Percentiles rank a stretch among this genome's conserved stretches.
phyloP scores from a whole-genome alignment of 2,329 filamentous ascomycete species.

The Colletotrichum theobromicola region DNA sequence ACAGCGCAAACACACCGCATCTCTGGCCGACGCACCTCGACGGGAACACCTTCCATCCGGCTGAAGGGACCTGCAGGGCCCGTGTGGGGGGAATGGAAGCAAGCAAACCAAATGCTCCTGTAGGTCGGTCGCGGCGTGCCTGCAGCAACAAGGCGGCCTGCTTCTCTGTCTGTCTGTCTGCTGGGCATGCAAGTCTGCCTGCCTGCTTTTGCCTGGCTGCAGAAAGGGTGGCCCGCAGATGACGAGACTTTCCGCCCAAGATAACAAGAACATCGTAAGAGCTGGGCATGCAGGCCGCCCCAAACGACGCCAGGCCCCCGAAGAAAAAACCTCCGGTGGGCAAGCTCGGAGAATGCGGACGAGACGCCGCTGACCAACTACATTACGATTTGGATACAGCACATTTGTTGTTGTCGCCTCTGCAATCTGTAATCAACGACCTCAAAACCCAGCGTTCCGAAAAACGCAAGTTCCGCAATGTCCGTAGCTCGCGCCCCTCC shows the following conservation, averaged over 20 bases:
- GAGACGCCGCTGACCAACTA: not conserved
- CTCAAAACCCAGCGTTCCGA: not conserved
- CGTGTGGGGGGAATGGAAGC: conserved; percentile 5
- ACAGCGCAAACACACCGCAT: conserved; percentile 2
- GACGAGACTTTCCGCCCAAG: conserved; percentile 6
- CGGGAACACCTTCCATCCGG: not conserved
- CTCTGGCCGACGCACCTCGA: not conserved
- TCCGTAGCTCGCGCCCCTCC: not conserved
- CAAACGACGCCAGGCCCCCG: not conserved
- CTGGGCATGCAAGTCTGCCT: conserved; percentile 9
- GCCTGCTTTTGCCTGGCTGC: not conserved
- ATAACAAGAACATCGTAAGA: not conserved
- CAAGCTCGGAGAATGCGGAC: not conserved
- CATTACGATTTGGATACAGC: too few species aligned
- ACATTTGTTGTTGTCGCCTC: too few species aligned
- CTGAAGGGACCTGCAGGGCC: not conserved
- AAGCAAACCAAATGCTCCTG: not conserved
- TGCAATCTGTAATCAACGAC: not conserved
- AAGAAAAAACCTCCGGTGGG: not conserved
- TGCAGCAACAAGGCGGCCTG: not conserved
- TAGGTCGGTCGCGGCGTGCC: not conserved
- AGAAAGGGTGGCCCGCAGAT: not conserved
- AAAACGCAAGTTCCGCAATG: not conserved
- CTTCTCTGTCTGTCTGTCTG: not conserved
- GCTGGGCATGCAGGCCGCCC: not conserved